Evolutionary conservation across 768 basidiomycete species (phyloP).

Genomic region (Collybia sordida): DNA sequence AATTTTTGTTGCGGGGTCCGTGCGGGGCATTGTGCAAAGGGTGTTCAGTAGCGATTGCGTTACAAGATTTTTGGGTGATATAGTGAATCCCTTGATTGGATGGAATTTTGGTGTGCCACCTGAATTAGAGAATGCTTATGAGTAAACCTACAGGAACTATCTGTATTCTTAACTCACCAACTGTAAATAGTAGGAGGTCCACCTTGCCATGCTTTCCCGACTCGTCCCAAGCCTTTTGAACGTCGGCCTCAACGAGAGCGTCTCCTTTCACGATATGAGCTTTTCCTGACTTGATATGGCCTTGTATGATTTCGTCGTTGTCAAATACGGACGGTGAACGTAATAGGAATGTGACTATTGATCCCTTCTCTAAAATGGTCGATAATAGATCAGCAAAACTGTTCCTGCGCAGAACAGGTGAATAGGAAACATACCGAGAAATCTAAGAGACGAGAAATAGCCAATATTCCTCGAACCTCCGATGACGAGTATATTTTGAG

Average conservation of each 20-base stretch:
- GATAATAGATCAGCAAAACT: not conserved
- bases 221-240: constrained; percentile 50
- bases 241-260: constrained; percentile 51
- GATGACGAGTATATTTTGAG: constrained; percentile 39
- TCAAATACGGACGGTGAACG: constrained; percentile 55
- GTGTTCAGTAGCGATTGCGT: constrained; percentile 55
- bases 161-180: constrained; percentile 41
- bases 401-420: not conserved
- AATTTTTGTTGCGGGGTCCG: constrained; percentile 43
- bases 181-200: constrained; percentile 59
- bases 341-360: constrained; percentile 63
- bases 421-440: constrained; percentile 37
- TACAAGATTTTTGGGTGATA: constrained; percentile 54
- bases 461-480: constrained; percentile 61
- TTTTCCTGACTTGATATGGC: constrained; percentile 46
- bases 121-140: constrained; percentile 16
- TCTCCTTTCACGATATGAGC: constrained; percentile 62
- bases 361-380: constrained; percentile 47
- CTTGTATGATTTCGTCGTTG: constrained; percentile 49
- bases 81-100: constrained; percentile 44
- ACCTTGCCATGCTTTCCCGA: constrained; percentile 37
- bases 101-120: constrained; percentile 47
- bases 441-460: constrained; percentile 45
- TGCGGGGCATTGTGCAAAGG: constrained; percentile 49
- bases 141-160: not conserved